Evolutionary conservation across 2,329 filamentous ascomycete genomes (phyloP), one percentile per base, ranked within the genome.

Genomic region (Dendrostoma leiphaemia): DNA sequence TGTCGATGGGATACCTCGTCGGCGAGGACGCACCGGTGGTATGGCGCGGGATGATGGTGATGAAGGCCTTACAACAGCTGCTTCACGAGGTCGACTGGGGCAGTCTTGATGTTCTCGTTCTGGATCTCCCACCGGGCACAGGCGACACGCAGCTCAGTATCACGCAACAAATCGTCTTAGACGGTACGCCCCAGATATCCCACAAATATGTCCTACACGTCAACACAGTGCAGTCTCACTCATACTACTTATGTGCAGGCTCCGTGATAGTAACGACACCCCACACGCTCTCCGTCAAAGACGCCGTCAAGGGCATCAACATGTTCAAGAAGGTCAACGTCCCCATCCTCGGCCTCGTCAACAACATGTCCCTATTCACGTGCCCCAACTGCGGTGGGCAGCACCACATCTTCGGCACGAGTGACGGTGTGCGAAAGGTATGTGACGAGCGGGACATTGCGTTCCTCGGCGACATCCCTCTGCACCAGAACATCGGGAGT

Each of bases 1-100:
- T 99, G 94, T 97, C 92, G 0, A 97, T 99, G 90, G 94, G 94
- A 47, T 97, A 96, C 61, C 80, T 99, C 1, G 85, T 96, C 1
- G 83, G 83, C 19, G 86, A 91, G 60, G 81, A 85, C 10, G 88
- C 90, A 5, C 90, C 92, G 0, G 88, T 99, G 15, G 92, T 94
- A 29, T 99, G 94, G 94, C 85, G 94, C 48, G 94, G 94, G 0
- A 81, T 96, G 2, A 97, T 99, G 92, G 90, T 97, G 13, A 95
- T 96, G 80, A 99, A 97, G 67, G 94, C 94, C 0, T 80, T 99
- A 60, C 92, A 97, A 62, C 94, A 99, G 67, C 84, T 99, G 5
- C 81, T 99, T 7, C 93, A 97, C 68, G 91, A 96, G 62, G 94
- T 99, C 1, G 89, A 94, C 50, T 99, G 94, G 94, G 90, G 88